A percentile compares a stretch with the other conserved stretches of the same genome.
phyloP scores from a whole-genome alignment of 176 grass and related monocot genomes.

The Chloris gayana region DNA sequence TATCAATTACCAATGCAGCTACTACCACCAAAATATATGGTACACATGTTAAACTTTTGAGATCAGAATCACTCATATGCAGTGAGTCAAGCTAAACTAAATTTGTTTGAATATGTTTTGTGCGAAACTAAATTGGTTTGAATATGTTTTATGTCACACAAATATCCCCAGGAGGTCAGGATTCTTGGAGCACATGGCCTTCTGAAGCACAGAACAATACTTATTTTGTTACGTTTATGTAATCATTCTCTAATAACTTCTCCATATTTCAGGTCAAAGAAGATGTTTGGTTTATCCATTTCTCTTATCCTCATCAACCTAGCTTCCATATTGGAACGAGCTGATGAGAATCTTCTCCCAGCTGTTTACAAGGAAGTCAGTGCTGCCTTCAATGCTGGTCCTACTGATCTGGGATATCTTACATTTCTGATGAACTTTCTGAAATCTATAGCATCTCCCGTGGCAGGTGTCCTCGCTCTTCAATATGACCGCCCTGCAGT shows the following conservation, averaged over 20 bases:
- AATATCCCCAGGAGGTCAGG: background rate
- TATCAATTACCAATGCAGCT: background rate
- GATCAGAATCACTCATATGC: background rate
- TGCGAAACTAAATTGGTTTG: background rate
- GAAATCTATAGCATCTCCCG: slow-evolving; percentile 85
- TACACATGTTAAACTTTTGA: background rate
- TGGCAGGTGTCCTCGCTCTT: slow-evolving; percentile 86
- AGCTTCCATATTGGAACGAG: slow-evolving; percentile 90
- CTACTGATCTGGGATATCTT: slow-evolving; percentile 94
- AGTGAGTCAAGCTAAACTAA: slow-evolving; percentile 8
- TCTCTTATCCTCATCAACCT: slow-evolving; percentile 97
- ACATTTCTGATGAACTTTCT: slow-evolving; percentile 97
- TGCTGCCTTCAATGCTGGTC: slow-evolving; percentile 83
- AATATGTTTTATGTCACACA: background rate
- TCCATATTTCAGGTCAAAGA: slow-evolving; percentile 65
- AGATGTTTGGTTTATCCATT: slow-evolving; percentile 84
- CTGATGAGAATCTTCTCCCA: slow-evolving; percentile 95
- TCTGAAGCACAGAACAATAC: background rate
- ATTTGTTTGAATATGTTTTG: background rate
- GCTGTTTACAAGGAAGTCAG: slow-evolving; percentile 99
- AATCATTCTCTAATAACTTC: slow-evolving; percentile 19
- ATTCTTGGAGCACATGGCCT: background rate
- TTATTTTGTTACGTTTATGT: background rate
- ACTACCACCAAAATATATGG: background rate
- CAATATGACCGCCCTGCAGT: slow-evolving; percentile 80